Evolutionary conservation across 2,329 filamentous ascomycete species (phyloP).

Genomic region (Colletotrichum somersetense): DNA sequence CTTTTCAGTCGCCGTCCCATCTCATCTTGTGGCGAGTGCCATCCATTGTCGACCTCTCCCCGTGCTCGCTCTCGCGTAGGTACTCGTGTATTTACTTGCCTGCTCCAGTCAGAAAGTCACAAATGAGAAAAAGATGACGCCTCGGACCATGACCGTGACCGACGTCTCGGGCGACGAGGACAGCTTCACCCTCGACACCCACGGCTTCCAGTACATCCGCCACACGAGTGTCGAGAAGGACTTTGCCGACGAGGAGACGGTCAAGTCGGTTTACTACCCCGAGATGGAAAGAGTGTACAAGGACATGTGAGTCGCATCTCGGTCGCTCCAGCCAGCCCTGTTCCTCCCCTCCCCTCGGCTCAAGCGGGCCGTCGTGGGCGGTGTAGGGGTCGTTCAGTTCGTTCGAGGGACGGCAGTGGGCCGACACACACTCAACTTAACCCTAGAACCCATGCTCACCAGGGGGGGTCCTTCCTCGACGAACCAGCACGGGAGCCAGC

Average conservation of each 20-base stretch:
- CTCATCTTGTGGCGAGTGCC: constrained; percentile 2
- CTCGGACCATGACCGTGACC: constrained; percentile 64
- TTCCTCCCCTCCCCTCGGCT: neutral
- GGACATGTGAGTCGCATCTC: constrained; percentile 40
- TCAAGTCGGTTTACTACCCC: constrained; percentile 54
- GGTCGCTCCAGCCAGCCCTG: neutral
- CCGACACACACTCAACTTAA: constrained; percentile 18
- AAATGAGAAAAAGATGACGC: constrained; percentile 77
- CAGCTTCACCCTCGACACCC: constrained; percentile 69
- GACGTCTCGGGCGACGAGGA: constrained; percentile 75
- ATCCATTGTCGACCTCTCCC: neutral
- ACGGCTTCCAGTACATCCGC: constrained; percentile 67
- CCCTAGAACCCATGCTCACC: constrained; percentile 38
- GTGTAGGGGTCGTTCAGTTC: constrained; percentile 25
- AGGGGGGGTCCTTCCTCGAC: constrained; percentile 5
- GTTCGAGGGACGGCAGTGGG: constrained; percentile 21
- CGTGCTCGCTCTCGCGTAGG: neutral
- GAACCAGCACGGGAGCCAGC: constrained; percentile 47
- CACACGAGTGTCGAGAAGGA: constrained; percentile 67
- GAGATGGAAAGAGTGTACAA: constrained; percentile 42
- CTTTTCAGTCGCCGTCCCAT: constrained; percentile 23
- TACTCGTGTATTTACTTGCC: constrained; percentile 15
- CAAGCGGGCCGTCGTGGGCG: constrained; percentile 17
- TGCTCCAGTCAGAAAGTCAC: constrained; percentile 60
- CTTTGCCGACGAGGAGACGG: constrained; percentile 64